Evolutionary conservation across 2,329 filamentous ascomycete genomes (phyloP), one percentile per base, ranked within the genome.

Genomic region (Xylariomycetidae sp.): DNA sequence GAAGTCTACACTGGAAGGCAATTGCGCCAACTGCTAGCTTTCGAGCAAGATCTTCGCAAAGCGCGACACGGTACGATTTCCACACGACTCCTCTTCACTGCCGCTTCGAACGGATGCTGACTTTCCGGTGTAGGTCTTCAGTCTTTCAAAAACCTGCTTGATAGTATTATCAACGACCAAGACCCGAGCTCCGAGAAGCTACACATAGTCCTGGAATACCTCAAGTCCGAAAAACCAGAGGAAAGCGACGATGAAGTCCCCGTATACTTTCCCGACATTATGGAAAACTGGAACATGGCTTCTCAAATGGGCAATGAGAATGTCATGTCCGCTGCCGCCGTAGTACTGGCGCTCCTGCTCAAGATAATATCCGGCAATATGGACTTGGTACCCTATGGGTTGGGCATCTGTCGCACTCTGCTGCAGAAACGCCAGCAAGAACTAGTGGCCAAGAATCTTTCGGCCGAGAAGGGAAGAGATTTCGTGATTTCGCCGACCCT

Each of bases 401-500:
- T 87, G 6, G 76, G 82, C 19, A 70, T 98, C 29, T 88, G 86
- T 56, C 84, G 85, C 45, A 85, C 85, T 12, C 64, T 96, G 25
- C 64, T 98, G 18, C 83, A 88, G 49, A 83, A 83, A 43, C 76
- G 81, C 17, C 86, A 95, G 46, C 69, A 89, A 42, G 86, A 89
- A 47, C 73, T 94, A 3, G 64, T 96, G 16, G 79, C 85, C 19
- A 79, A 81, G 39, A 87, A 86, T 39, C 63, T 96, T 13, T 82
- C 85, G 4, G 78, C 85, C 0, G 81, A 85, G 16, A 89, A 87
- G 58, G 73, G 78, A 29, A 95, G 93, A 53, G 87, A 88, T 24
- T 87, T 85, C 58, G 67, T 96, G 38, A 89, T 95, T 40, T 92
- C 87, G 3, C 90, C 92, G 1, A 89, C 85, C 16, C 64, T 98